A percentile compares a stretch with the other conserved stretches of the same genome.
These are phyloP conservation scores for Collybiopsis luxurians DNA, from an alignment of 768 basidiomycete genomes.

Conservation along the genomic window DNA sequence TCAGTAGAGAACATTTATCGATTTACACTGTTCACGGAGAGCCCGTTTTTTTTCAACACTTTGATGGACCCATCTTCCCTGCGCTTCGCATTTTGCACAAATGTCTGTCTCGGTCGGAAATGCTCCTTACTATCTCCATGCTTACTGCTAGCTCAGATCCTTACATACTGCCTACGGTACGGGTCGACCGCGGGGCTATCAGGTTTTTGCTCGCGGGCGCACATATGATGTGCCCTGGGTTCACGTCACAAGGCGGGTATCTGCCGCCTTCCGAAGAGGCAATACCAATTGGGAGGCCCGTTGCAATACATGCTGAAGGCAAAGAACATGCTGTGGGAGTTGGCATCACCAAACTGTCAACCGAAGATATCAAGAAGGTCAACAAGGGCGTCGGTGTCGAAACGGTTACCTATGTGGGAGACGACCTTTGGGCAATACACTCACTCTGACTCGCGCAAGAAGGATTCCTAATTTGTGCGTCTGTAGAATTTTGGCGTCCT, in stretches of 20 bases:
- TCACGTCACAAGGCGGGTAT: slow-evolving; percentile 89
- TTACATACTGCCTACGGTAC: slow-evolving; percentile 81
- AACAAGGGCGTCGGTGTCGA: slow-evolving; percentile 94
- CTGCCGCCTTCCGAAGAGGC: slow-evolving; percentile 73
- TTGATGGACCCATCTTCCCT: slow-evolving; percentile 90
- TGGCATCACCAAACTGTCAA: slow-evolving; percentile 76
- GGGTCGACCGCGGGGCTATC: slow-evolving; percentile 95
- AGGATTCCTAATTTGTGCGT: slow-evolving; percentile 1
- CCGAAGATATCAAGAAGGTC: slow-evolving; percentile 85
- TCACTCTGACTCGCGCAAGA: slow-evolving; percentile 43
- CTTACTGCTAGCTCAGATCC: slow-evolving; percentile 60
- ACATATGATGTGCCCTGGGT: slow-evolving; percentile 96
- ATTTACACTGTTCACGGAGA: slow-evolving; percentile 87
- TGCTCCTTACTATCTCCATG: neutral
- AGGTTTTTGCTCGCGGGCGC: slow-evolving; percentile 93
- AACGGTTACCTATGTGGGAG: slow-evolving; percentile 80
- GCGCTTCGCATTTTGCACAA: slow-evolving; percentile 88
- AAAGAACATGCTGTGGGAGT: slow-evolving; percentile 90
- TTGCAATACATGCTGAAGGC: slow-evolving; percentile 95
- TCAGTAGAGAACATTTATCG: slow-evolving; percentile 92
- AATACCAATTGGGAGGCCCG: slow-evolving; percentile 68
- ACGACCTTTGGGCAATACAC: slow-evolving; percentile 79
- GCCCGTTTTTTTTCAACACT: slow-evolving; percentile 94
- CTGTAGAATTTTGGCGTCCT: neutral
- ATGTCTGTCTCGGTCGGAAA: slow-evolving; percentile 77